Evolutionary conservation across 1,284 basidiomycete genomes (phyloP).

Genomic region (Fomitopsis palustris): DNA sequence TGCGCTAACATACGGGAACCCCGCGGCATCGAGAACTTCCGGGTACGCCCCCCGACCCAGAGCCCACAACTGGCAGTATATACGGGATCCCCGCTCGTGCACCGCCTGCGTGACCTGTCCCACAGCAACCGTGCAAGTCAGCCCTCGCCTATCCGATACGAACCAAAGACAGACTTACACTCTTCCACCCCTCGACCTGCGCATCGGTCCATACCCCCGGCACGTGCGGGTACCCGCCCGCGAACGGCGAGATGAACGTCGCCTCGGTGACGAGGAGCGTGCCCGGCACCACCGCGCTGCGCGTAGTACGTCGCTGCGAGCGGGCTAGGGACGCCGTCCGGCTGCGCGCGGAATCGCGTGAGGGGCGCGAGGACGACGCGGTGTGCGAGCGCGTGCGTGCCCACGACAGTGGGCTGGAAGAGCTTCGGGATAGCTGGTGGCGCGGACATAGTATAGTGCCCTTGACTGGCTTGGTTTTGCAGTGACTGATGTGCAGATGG

Average conservation of each 20-base stretch:
- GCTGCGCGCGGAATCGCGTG: constrained; percentile 36
- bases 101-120: constrained; percentile 27
- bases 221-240: constrained; percentile 33
- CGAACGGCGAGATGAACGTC: constrained; percentile 37
- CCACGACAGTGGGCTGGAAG: constrained; percentile 43
- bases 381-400: constrained; percentile 37
- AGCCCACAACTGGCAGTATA: constrained; percentile 48
- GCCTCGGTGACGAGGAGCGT: constrained; percentile 49
- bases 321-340: constrained; percentile 23
- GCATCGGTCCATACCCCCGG: constrained; percentile 43
- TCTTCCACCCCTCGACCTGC: constrained; percentile 46
- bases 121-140: background rate
- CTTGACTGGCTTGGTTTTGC: too few relatives aligned
- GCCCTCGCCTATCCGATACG: too few relatives aligned
- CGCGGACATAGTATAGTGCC: too few relatives aligned
- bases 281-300: constrained; percentile 42
- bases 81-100: constrained; percentile 33
- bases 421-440: constrained; percentile 24
- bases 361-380: constrained; percentile 48
- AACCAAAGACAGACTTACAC: constrained; percentile 23
- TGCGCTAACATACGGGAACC: constrained; percentile 30
- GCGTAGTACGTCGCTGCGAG: constrained; percentile 43
- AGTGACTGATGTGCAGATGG: too few relatives aligned
- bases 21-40: constrained; percentile 20
- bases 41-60: constrained; percentile 37